Percentiles rank a stretch among this genome's conserved stretches.
Conservation (phyloP, 2,329 filamentous ascomycete species). For the Cladosporium halotolerans region DNA sequence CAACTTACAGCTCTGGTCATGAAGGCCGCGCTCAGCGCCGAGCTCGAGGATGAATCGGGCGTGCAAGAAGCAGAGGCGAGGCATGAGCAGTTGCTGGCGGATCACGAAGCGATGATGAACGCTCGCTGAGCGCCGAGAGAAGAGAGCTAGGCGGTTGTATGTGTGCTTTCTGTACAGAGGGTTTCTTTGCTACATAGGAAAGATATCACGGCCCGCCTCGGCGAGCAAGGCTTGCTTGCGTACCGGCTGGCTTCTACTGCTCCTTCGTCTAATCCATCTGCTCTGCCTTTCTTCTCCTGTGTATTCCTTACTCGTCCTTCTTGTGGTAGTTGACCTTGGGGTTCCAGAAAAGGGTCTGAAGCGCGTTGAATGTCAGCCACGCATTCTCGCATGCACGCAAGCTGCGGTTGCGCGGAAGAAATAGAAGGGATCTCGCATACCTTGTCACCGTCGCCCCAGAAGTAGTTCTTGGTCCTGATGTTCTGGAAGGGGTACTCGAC, state of each 20-base stretch:
- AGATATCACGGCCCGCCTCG: not conserved
- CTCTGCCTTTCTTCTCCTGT: not conserved
- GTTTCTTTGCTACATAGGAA: conserved; percentile 8
- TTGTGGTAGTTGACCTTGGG: conserved; percentile 93
- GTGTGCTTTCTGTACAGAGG: conserved; percentile 8
- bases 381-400: not conserved
- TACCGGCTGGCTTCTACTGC: not conserved
- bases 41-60: conserved; percentile 45
- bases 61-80: conserved; percentile 19
- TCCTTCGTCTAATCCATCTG: not conserved
- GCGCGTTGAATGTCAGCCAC: conserved; percentile 3
- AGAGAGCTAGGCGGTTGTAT: not conserved
- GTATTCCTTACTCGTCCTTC: conserved; percentile 51
- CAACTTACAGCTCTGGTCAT: conserved; percentile 1
- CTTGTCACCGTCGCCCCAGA: conserved; percentile 95
- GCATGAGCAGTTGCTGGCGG: conserved; percentile 16
- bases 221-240: not conserved
- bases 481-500: conserved; percentile 96
- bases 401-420: not conserved
- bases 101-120: not conserved
- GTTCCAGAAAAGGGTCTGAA: conserved; percentile 69
- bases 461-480: conserved; percentile 92
- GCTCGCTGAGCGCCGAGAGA: not conserved
- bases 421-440: conserved; percentile 40
- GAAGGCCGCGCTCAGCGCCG: conserved; percentile 4